Percentiles rank a stretch among this genome's conserved stretches.
Evolutionary conservation across 805 yeast genomes (phyloP).

Genomic region (Ogataea thermomethanolica): DNA sequence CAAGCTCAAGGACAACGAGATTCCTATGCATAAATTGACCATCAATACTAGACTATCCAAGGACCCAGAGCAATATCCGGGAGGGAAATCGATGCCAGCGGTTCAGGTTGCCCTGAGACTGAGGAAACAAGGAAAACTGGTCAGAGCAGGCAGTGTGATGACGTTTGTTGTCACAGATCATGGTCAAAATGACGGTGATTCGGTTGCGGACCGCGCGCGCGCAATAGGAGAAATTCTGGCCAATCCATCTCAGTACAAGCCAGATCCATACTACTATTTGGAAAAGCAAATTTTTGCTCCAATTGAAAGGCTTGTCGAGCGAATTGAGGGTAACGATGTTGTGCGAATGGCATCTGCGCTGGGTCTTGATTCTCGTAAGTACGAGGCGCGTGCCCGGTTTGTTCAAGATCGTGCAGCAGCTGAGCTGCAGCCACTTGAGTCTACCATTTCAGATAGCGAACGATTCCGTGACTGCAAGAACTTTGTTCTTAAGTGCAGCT

Average conservation of each 20-base stretch:
- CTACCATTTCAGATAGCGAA: slow-evolving; percentile 76
- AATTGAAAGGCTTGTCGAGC: slow-evolving; percentile 78
- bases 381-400: slow-evolving; percentile 43
- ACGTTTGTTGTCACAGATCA: slow-evolving; percentile 73
- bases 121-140: slow-evolving; percentile 77
- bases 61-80: slow-evolving; percentile 83
- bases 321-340: slow-evolving; percentile 82
- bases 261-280: slow-evolving; percentile 77
- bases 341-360: slow-evolving; percentile 71
- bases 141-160: slow-evolving; percentile 86
- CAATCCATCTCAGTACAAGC: slow-evolving; percentile 47
- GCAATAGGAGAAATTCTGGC: slow-evolving; percentile 70
- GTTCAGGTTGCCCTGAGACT: slow-evolving; percentile 88
- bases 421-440: slow-evolving; percentile 69
- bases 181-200: slow-evolving; percentile 29
- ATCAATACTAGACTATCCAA: slow-evolving; percentile 88
- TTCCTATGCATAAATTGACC: slow-evolving; percentile 64
- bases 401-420: slow-evolving; percentile 35
- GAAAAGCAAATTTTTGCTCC: slow-evolving; percentile 91
- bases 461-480: slow-evolving; percentile 66
- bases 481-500: slow-evolving; percentile 53
- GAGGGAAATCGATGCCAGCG: slow-evolving; percentile 73
- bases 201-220: slow-evolving; percentile 79
- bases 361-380: slow-evolving; percentile 72
- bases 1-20: slow-evolving; percentile 56